These are phyloP conservation scores for Talaromyces sp. DNA, from an alignment of 2,329 filamentous ascomycete genomes.

Conservation along the genomic window DNA sequence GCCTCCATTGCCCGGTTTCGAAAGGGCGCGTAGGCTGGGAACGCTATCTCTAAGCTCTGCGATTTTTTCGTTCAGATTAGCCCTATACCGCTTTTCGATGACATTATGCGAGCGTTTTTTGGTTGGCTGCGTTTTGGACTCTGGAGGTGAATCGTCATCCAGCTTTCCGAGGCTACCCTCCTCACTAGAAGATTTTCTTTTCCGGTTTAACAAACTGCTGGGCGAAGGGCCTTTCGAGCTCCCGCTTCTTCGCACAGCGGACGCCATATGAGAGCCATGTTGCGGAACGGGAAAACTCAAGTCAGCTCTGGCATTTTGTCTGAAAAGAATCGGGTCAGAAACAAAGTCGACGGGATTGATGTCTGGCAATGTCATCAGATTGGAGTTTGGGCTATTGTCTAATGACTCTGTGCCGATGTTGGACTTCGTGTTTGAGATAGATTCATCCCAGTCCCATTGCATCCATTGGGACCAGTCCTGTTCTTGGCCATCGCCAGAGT, in stretches of 20 bases:
- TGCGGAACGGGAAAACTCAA: background rate
- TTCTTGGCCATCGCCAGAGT: slow-evolving; percentile 21
- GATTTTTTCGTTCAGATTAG: slow-evolving; percentile 96
- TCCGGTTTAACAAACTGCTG: slow-evolving; percentile 42
- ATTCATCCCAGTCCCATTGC: slow-evolving; percentile 35
- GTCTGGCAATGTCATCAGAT: slow-evolving; percentile 17
- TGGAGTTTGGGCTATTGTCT: slow-evolving; percentile 16
- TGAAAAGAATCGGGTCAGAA: background rate
- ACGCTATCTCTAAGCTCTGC: slow-evolving; percentile 87
- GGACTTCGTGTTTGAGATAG: slow-evolving; percentile 25
- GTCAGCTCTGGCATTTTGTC: background rate
- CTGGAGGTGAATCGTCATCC: slow-evolving; percentile 41
- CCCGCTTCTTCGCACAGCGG: slow-evolving; percentile 11
- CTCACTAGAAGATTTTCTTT: slow-evolving; percentile 61
- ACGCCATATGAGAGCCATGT: background rate
- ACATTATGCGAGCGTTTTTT: slow-evolving; percentile 98
- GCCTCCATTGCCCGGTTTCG: slow-evolving; percentile 47
- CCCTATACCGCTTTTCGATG: slow-evolving; percentile 95
- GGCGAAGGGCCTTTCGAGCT: slow-evolving; percentile 11
- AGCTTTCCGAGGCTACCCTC: slow-evolving; percentile 35
- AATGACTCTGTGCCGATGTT: slow-evolving; percentile 20
- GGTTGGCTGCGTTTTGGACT: slow-evolving; percentile 50
- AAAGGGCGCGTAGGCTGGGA: slow-evolving; percentile 80
- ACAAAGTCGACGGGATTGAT: background rate
- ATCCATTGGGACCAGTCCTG: slow-evolving; percentile 43